These are phyloP conservation scores for Chlorencoelia australis DNA, from an alignment of 2,329 filamentous ascomycete genomes.

Conservation along the genomic window DNA sequence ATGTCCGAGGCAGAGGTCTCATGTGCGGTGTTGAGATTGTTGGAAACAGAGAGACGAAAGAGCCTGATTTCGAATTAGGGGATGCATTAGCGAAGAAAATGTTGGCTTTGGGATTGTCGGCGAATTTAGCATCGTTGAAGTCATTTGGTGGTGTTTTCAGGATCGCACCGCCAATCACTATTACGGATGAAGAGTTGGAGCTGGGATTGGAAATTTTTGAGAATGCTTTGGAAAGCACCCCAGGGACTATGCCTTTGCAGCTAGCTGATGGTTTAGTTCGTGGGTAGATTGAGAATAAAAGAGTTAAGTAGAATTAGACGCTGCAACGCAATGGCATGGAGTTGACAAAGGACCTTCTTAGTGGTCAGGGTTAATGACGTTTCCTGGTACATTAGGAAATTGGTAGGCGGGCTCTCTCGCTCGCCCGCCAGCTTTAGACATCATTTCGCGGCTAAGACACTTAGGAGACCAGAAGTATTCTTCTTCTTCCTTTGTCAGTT, in stretches of 20 bases:
- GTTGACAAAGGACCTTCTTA: no score
- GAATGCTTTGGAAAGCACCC: conserved; percentile 34
- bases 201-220: conserved; percentile 46
- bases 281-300: no score
- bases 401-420: no score
- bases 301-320: no score
- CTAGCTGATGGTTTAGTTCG: no score
- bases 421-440: no score
- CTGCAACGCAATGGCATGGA: no score
- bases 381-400: no score
- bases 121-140: conserved; percentile 43
- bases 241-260: conserved; percentile 27
- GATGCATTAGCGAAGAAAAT: conserved; percentile 37
- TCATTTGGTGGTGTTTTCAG: conserved; percentile 48
- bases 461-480: no score
- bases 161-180: conserved; percentile 50
- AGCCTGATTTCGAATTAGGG: conserved; percentile 36
- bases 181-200: conserved; percentile 39
- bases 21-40: conserved; percentile 52
- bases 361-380: no score
- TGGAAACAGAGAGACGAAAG: conserved; percentile 37
- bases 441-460: no score
- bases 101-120: conserved; percentile 43
- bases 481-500: no score
- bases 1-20: conserved; percentile 48